These are phyloP conservation scores for Colletotrichum sidae DNA, from an alignment of 2,329 filamentous ascomycete species.

Conservation along the genomic window DNA sequence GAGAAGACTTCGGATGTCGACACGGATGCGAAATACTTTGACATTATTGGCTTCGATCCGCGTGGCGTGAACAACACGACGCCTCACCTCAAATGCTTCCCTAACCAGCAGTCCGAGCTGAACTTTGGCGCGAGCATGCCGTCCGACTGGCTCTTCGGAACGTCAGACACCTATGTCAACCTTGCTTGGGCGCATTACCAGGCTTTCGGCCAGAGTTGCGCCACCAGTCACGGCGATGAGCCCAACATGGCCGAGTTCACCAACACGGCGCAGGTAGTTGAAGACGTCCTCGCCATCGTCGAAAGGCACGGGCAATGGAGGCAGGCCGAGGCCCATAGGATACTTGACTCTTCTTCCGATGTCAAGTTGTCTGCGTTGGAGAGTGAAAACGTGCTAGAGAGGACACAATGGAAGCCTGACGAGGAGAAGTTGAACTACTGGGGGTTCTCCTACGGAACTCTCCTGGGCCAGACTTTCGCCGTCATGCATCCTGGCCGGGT, in stretches of 20 bases:
- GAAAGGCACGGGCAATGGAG: conserved; percentile 55
- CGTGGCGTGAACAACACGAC: conserved; percentile 55
- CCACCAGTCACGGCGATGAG: conserved; percentile 29
- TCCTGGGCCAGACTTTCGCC: conserved; percentile 55
- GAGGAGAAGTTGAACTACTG: conserved; percentile 50
- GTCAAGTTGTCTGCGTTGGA: not conserved
- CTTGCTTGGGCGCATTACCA: conserved; percentile 41
- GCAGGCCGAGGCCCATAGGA: conserved; percentile 38
- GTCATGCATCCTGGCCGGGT: conserved; percentile 50
- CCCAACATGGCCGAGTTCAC: conserved; percentile 48
- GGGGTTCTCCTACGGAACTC: conserved; percentile 57
- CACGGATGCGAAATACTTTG: conserved; percentile 44
- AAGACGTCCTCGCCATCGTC: conserved; percentile 61
- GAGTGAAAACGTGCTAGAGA: conserved; percentile 15
- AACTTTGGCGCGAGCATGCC: not conserved
- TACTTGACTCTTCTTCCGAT: not conserved
- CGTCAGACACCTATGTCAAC: conserved; percentile 38
- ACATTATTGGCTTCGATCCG: conserved; percentile 57
- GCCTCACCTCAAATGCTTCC: conserved; percentile 53
- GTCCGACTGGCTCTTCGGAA: conserved; percentile 21
- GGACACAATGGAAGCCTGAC: conserved; percentile 39
- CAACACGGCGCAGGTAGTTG: conserved; percentile 57
- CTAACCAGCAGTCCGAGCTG: conserved; percentile 33
- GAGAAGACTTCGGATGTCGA: not conserved
- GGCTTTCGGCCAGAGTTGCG: conserved; percentile 41